Conservation (phyloP, 2,329 filamentous ascomycete species). For the Colletotrichum sublineola region DNA sequence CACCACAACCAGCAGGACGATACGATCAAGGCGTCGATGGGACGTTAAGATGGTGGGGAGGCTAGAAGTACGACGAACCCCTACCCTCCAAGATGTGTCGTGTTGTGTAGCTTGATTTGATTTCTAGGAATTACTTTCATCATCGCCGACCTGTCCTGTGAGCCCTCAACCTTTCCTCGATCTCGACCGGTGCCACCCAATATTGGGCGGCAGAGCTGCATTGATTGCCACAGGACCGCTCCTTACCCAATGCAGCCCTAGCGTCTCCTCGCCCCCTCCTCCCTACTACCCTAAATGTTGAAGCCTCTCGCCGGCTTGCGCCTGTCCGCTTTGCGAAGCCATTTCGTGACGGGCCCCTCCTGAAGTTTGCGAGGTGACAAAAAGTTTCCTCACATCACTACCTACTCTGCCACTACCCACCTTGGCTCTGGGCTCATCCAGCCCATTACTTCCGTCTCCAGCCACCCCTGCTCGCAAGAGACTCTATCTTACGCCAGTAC, state of each 20-base stretch:
- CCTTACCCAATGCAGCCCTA: conserved; percentile 36
- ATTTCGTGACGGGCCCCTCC: background rate
- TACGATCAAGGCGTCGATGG: conserved; percentile 6
- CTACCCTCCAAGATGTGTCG: background rate
- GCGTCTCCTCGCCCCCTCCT: conserved; percentile 11
- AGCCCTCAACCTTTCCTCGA: conserved; percentile 6
- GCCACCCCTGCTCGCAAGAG: background rate
- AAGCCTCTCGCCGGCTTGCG: conserved; percentile 14
- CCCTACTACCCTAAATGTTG: conserved; percentile 1
- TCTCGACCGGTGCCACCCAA: background rate
- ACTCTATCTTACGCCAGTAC: background rate
- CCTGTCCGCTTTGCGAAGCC: conserved; percentile 12
- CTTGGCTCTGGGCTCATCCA: background rate
- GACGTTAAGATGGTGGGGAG: background rate
- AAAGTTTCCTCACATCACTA: background rate
- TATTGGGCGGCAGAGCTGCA: conserved; percentile 14
- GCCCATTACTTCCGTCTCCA: background rate
- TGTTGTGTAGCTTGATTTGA: background rate
- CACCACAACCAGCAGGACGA: conserved; percentile 6
- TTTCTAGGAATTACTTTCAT: background rate
- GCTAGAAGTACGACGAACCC: background rate
- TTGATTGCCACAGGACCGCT: conserved; percentile 18
- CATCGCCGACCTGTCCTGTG: background rate
- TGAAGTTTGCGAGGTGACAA: background rate
- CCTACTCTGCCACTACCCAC: background rate